Evolutionary conservation across 164 flowering plant species (phyloP).

Genomic region (Echeveria elegans): DNA sequence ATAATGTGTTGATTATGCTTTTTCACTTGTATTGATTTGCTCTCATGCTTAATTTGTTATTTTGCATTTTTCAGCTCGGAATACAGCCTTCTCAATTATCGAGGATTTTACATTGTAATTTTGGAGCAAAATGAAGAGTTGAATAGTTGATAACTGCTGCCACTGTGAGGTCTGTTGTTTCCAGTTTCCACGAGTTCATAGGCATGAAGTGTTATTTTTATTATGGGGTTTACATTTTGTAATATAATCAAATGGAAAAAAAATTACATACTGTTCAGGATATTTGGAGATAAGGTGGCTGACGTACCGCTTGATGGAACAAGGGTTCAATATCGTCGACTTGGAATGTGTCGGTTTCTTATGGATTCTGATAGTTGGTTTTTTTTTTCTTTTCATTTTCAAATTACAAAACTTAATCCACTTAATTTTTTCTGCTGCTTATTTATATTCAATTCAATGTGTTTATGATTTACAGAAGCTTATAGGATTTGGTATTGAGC

Average conservation of each 20-base stretch:
- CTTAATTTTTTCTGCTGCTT: no score
- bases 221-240: no score
- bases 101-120: conserved; percentile 70
- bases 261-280: conserved; percentile 27
- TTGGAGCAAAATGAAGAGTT: conserved; percentile 68
- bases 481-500: conserved; percentile 56
- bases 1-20: conserved; percentile 24
- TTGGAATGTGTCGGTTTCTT: conserved; percentile 97
- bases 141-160: conserved; percentile 63
- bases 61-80: conserved; percentile 57
- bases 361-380: neutral
- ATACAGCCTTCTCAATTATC: conserved; percentile 60
- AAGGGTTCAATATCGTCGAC: conserved; percentile 56
- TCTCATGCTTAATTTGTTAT: neutral
- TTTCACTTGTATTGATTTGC: neutral
- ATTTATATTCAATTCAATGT: conserved; percentile 2
- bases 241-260: neutral
- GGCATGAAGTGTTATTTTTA: no score
- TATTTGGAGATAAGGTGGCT: conserved; percentile 68
- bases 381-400: neutral
- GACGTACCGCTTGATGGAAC: conserved; percentile 88
- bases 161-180: conserved; percentile 41
- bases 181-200: conserved; percentile 42
- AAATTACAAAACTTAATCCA: no score
- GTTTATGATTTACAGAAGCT: conserved; percentile 43